These are phyloP conservation scores for Musa balbisiana DNA, from an alignment of 202 grass and related monocot genomes.

Conservation along the genomic window DNA sequence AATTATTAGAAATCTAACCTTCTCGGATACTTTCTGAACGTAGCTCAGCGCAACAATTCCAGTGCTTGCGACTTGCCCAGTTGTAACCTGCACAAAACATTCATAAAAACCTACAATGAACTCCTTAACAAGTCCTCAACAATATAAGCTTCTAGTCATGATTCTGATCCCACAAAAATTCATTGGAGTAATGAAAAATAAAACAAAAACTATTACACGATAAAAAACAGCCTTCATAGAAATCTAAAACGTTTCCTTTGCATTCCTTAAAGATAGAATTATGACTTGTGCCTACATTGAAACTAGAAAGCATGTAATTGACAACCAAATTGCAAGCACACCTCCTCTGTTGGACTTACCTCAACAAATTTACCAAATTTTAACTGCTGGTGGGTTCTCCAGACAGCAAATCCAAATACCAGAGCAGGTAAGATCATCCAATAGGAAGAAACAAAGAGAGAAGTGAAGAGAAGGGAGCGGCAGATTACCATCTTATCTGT, in stretches of 20 bases:
- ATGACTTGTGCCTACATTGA: neutral
- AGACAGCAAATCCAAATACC: too few relatives aligned
- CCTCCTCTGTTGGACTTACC: too few relatives aligned
- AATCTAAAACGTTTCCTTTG: neutral
- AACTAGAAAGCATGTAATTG: too few relatives aligned
- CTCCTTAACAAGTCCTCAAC: neutral
- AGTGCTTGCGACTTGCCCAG: slow-evolving; percentile 85
- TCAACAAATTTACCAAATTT: too few relatives aligned
- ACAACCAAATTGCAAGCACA: too few relatives aligned
- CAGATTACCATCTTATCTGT: slow-evolving; percentile 82
- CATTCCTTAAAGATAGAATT: neutral
- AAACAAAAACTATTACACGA: neutral
- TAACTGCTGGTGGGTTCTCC: too few relatives aligned
- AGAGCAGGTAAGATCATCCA: neutral
- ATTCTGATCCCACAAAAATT: neutral
- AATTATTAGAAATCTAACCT: slow-evolving; percentile 36
- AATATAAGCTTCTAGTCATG: neutral
- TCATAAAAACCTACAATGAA: neutral
- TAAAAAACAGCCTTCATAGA: neutral
- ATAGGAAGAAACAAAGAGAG: neutral
- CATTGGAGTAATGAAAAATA: neutral
- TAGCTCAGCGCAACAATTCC: slow-evolving; percentile 95
- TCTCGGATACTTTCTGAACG: slow-evolving; percentile 97
- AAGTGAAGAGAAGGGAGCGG: too few relatives aligned
- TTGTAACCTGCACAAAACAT: slow-evolving; percentile 57